Conservation (phyloP, 2,329 filamentous ascomycete species). For the Microdochium trichocladiopsis region DNA sequence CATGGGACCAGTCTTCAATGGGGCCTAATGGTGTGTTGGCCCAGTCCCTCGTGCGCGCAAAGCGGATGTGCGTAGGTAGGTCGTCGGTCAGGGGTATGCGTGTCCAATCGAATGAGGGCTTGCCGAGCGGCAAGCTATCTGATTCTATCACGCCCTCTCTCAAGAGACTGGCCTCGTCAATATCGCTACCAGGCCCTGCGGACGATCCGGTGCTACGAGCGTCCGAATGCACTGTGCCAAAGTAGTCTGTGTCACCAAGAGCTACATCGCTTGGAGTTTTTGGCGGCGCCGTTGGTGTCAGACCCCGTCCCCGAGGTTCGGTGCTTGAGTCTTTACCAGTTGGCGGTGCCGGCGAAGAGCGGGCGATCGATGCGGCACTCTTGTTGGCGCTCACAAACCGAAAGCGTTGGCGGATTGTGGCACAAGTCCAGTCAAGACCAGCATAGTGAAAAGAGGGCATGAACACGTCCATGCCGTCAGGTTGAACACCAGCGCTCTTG, state of each 20-base stretch:
- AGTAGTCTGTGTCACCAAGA: slow-evolving; percentile 21
- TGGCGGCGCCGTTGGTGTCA: slow-evolving; percentile 24
- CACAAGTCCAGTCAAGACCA: slow-evolving; percentile 62
- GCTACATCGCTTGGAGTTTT: slow-evolving; percentile 24
- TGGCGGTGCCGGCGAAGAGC: slow-evolving; percentile 28
- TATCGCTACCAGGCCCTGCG: not conserved
- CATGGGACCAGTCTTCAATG: slow-evolving; percentile 65
- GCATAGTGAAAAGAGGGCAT: slow-evolving; percentile 53
- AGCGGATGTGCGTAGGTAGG: slow-evolving; percentile 64
- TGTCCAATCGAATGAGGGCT: slow-evolving; percentile 74
- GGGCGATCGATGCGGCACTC: slow-evolving; percentile 27
- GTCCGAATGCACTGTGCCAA: slow-evolving; percentile 13
- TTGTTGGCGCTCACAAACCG: slow-evolving; percentile 58
- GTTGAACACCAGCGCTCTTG: slow-evolving; percentile 44
- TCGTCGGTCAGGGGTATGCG: slow-evolving; percentile 55
- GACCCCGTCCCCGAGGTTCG: slow-evolving; percentile 25
- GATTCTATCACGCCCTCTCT: not conserved
- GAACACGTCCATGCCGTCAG: slow-evolving; percentile 43
- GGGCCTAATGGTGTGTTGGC: slow-evolving; percentile 64
- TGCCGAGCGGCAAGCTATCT: not conserved
- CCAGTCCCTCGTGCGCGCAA: slow-evolving; percentile 69
- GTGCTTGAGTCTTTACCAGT: slow-evolving; percentile 26
- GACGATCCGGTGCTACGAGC: not conserved
- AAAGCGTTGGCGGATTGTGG: slow-evolving; percentile 60
- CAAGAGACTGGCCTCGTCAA: not conserved